Percentiles rank a stretch among this genome's conserved stretches.
phyloP scores from a whole-genome alignment of 2,329 filamentous ascomycete genomes.

The Calonectria pauciramosa region DNA sequence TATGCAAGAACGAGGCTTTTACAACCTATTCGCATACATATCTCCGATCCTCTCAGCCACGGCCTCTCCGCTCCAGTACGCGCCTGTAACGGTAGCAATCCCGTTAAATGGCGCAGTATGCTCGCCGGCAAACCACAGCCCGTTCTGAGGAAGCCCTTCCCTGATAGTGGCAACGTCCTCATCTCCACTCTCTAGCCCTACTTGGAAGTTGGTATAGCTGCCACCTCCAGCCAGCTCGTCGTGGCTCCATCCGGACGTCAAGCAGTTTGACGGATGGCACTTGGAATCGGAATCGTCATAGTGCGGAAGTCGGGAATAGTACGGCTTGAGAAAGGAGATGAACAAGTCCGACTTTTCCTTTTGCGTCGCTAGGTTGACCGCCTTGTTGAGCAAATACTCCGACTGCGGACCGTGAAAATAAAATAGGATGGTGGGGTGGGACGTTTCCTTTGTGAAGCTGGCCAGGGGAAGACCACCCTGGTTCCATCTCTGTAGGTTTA shows the following conservation, averaged over 20 bases:
- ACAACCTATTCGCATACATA: neutral
- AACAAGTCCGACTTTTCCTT: neutral
- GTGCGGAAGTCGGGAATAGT: neutral
- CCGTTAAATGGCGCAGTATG: neutral
- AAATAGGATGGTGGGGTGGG: neutral
- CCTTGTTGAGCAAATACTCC: neutral
- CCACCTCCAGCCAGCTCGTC: neutral
- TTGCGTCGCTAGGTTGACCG: neutral
- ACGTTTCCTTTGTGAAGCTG: neutral
- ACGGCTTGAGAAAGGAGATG: neutral
- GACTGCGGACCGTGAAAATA: neutral
- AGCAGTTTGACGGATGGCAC: neutral
- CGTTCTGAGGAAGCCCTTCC: neutral
- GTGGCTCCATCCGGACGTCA: neutral
- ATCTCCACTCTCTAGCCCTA: neutral
- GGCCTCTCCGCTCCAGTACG: neutral
- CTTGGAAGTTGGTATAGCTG: neutral
- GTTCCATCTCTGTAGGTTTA: neutral
- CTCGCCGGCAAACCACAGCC: neutral
- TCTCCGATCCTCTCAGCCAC: neutral
- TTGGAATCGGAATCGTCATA: neutral
- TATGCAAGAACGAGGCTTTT: neutral
- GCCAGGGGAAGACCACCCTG: neutral
- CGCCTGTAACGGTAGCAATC: neutral
- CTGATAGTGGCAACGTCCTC: neutral